Evolutionary conservation across 2,329 filamentous ascomycete species (phyloP).

Genomic region (Talaromyces sp.): DNA sequence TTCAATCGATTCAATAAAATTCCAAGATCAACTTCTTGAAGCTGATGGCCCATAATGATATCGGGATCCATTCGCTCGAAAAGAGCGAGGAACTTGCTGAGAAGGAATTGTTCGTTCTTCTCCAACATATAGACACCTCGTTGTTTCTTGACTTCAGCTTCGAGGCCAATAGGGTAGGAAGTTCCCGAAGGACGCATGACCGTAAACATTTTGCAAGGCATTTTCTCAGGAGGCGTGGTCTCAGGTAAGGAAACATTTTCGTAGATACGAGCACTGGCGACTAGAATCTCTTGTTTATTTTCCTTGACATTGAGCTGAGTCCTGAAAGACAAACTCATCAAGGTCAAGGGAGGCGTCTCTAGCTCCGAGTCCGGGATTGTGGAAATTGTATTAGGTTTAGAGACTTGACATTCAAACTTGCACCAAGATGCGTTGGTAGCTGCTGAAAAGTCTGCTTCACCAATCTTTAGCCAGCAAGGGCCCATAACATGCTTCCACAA

Average conservation of each 20-base stretch:
- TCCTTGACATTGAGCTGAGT: constrained; percentile 85
- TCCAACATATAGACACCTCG: constrained; percentile 75
- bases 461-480: constrained; percentile 92
- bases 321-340: constrained; percentile 92
- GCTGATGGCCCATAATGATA: constrained; percentile 85
- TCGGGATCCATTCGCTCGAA: constrained; percentile 87
- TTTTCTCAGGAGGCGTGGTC: constrained; percentile 80
- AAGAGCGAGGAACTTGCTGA: constrained; percentile 85
- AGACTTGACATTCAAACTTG: constrained; percentile 84
- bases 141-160: constrained; percentile 69
- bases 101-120: constrained; percentile 77
- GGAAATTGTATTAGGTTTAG: constrained; percentile 72
- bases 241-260: constrained; percentile 84
- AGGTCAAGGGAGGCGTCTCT: constrained; percentile 79
- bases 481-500: constrained; percentile 99
- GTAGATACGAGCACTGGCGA: constrained; percentile 88
- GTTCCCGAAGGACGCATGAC: constrained; percentile 76
- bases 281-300: constrained; percentile 93
- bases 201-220: constrained; percentile 88
- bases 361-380: constrained; percentile 72
- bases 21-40: constrained; percentile 97
- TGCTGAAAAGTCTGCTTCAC: constrained; percentile 75
- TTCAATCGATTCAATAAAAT: constrained; percentile 81
- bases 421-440: constrained; percentile 95
- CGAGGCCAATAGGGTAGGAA: constrained; percentile 82